phyloP scores from a whole-genome alignment of 2,329 filamentous ascomycete species.

The Colletotrichum incanum region DNA sequence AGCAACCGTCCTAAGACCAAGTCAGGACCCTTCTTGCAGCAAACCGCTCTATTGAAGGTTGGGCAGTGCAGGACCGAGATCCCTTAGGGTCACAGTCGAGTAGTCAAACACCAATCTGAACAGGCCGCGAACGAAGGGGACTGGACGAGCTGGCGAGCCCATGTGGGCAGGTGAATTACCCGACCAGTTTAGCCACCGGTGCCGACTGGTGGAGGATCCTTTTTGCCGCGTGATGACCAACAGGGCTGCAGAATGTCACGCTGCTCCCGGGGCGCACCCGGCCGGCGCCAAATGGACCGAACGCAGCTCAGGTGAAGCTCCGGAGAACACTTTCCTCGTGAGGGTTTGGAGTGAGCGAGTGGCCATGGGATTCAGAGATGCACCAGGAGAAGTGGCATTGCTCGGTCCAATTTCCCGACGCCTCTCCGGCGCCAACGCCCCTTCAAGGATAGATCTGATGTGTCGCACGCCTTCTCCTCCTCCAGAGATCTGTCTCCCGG shows the following conservation, averaged over 20 bases:
- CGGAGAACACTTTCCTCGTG: slow-evolving; percentile 4
- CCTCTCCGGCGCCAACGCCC: background rate
- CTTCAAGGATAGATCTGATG: background rate
- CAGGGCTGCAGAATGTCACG: slow-evolving; percentile 43
- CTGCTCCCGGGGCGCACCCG: slow-evolving; percentile 14
- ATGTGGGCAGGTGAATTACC: slow-evolving; percentile 25
- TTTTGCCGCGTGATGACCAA: slow-evolving; percentile 33
- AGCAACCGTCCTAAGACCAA: slow-evolving; percentile 15
- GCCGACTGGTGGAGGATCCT: slow-evolving; percentile 41
- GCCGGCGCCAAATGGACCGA: slow-evolving; percentile 39
- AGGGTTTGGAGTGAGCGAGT: background rate
- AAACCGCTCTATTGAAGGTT: slow-evolving; percentile 8
- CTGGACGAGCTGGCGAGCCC: slow-evolving; percentile 2
- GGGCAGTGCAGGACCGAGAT: slow-evolving; percentile 4
- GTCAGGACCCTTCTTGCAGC: slow-evolving; percentile 41
- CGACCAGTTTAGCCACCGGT: slow-evolving; percentile 32
- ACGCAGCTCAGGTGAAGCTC: slow-evolving; percentile 19
- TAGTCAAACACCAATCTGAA: background rate
- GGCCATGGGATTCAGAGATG: background rate
- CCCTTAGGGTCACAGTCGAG: slow-evolving; percentile 10
- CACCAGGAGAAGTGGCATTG: background rate
- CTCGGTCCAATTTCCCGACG: background rate
- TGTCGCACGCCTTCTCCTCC: background rate
- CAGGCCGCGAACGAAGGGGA: slow-evolving; percentile 9
- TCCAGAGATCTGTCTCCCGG: slow-evolving; percentile 12